Evolutionary conservation across 345 rosid genomes (phyloP).

Genomic region (Brassica carinata): DNA sequence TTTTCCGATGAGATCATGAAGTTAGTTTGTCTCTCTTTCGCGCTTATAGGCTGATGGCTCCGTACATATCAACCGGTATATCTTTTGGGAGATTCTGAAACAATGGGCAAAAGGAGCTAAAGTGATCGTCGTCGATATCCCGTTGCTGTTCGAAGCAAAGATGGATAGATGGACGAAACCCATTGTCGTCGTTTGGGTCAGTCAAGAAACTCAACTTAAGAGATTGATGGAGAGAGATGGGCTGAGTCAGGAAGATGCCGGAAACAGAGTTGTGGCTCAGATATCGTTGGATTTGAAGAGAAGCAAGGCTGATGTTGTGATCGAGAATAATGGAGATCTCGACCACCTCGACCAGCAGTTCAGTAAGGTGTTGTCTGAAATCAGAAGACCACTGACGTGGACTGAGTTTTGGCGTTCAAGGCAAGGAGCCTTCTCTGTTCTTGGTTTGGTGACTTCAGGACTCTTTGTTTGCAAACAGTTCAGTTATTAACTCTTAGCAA

Average conservation of each 20-base stretch:
- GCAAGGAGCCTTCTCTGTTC: slow-evolving; percentile 61
- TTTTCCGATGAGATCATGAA: not conserved
- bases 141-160: slow-evolving; percentile 79
- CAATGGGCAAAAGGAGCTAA: slow-evolving; percentile 74
- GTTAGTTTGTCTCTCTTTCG: not conserved
- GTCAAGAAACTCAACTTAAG: slow-evolving; percentile 67
- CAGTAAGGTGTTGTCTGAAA: slow-evolving; percentile 51
- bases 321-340: slow-evolving; percentile 72
- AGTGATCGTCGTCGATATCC: slow-evolving; percentile 79
- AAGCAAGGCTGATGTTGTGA: slow-evolving; percentile 73
- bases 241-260: slow-evolving; percentile 67
- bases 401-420: slow-evolving; percentile 83
- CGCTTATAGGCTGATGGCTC: slow-evolving; percentile 66
- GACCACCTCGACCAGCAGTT: slow-evolving; percentile 68
- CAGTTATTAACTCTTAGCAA: slow-evolving; percentile 4
- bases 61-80: slow-evolving; percentile 81
- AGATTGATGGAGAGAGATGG: slow-evolving; percentile 76
- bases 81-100: slow-evolving; percentile 60
- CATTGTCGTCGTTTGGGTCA: slow-evolving; percentile 61
- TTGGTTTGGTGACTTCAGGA: slow-evolving; percentile 50
- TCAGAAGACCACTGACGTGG: slow-evolving; percentile 76
- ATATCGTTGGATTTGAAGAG: slow-evolving; percentile 73
- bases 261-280: slow-evolving; percentile 78
- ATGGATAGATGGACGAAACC: slow-evolving; percentile 92
- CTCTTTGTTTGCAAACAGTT: slow-evolving; percentile 50